Percentiles rank a stretch among this genome's conserved stretches.
Conservation (phyloP, 768 basidiomycete genomes). For the Lactarius deliciosus region DNA sequence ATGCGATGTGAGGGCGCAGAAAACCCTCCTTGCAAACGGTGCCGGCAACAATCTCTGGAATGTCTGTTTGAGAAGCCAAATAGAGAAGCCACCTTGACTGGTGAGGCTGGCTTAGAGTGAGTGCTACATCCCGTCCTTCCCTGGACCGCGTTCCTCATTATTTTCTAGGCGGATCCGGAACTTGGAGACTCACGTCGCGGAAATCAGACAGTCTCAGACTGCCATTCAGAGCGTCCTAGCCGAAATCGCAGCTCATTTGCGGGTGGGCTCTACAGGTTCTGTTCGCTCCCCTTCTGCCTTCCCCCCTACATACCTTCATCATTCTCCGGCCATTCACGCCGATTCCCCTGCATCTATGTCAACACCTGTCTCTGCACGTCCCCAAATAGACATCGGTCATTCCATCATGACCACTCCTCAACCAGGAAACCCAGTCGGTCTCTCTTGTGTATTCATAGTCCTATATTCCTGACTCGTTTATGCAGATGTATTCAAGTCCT, state of each 20-base stretch:
- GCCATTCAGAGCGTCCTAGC: slow-evolving; percentile 77
- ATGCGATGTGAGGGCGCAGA: slow-evolving; percentile 98
- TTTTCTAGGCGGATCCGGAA: slow-evolving; percentile 78
- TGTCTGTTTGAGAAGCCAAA: slow-evolving; percentile 96
- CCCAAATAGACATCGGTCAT: slow-evolving; percentile 31
- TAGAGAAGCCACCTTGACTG: slow-evolving; percentile 80
- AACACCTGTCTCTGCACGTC: slow-evolving; percentile 41
- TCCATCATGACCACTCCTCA: slow-evolving; percentile 32
- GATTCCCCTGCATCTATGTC: slow-evolving; percentile 46
- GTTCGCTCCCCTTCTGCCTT: slow-evolving; percentile 67
- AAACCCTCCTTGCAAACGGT: slow-evolving; percentile 94
- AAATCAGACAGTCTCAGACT: slow-evolving; percentile 70
- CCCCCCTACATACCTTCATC: slow-evolving; percentile 51
- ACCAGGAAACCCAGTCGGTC: slow-evolving; percentile 35
- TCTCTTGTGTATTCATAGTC: not conserved
- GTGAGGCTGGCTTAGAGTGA: slow-evolving; percentile 87
- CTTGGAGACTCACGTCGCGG: slow-evolving; percentile 82
- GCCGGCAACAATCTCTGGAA: slow-evolving; percentile 83
- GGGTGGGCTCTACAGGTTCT: slow-evolving; percentile 47
- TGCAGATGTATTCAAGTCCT: slow-evolving; percentile 26
- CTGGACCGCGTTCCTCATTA: not conserved
- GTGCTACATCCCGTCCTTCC: slow-evolving; percentile 35
- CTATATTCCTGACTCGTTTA: not conserved
- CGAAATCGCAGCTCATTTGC: slow-evolving; percentile 78
- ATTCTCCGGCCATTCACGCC: slow-evolving; percentile 67